Base-by-base conservation (phyloP, 352 stramenopile species). In the Globisporangium nodosum region DNA sequence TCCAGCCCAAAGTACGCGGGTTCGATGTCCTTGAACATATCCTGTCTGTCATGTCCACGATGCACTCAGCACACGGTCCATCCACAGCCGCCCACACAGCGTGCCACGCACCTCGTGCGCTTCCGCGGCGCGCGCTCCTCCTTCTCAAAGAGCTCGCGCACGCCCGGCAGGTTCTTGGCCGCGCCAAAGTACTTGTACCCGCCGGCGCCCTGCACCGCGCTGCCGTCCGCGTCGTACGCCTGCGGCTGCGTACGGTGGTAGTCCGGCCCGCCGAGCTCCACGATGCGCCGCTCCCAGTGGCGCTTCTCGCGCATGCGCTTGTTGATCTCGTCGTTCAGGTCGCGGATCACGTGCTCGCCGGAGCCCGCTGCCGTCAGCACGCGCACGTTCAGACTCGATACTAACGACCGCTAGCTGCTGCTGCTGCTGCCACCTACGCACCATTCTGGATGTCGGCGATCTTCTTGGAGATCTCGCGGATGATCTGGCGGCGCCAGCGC, bases 271-370 rank as follows among this genome's bases (percentile, higher is more conserved):
- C 96, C 94, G 16, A 99, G 74, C 78, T 88, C 75, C 69, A 87
- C 87, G 54, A 97, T 96, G 42, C 83, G 73, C 47, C 74, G 73
- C 60, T 97, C 85, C 88, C 88, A 97, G 60, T 91, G 78, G 52
- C 70, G 60, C 58, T 96, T 98, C 74, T 99, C 95, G 42, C 92
- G 71, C 45, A 99, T 87, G 68, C 97, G 89, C 66, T 98, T 98
- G 78, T 99, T 99, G 74, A 99, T 99, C 67, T 97, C 77, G 76
- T 99, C 97, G 72, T 99, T 99, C 49, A 99, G 71, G 73, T 99
- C 97, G 24, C 97, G 87, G 61, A 99, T 96, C 46, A 93, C 85
- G 69, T 98, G 93, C 70, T 99, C 96, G 11, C 94, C 94, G 12
- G 98, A 80, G 5, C 90, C 95, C 6, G 89, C 85, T 90, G 64